Percentiles rank a stretch among this genome's conserved stretches.
phyloP scores from a whole-genome alignment of 179 eudicot species.

The Nepenthes alata region DNA sequence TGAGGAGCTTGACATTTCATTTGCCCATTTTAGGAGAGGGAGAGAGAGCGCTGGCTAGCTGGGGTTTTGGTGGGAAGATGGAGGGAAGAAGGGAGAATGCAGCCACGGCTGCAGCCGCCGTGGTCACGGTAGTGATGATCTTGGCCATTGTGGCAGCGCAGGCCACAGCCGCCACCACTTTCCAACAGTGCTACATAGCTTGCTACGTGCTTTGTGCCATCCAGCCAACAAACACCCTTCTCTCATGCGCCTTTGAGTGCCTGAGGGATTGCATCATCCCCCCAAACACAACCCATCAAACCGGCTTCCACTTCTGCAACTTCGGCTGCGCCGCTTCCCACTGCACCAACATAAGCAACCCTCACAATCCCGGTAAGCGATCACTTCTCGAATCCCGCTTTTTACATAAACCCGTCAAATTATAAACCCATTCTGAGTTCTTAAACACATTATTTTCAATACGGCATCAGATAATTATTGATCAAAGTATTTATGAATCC shows the following conservation, averaged over 20 bases:
- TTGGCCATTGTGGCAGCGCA: conserved; percentile 4
- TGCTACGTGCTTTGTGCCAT: conserved; percentile 34
- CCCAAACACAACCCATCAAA: conserved; percentile 7
- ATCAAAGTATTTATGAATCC: background rate
- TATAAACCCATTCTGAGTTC: background rate
- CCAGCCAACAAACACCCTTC: conserved; percentile 30
- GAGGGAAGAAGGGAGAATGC: too few species aligned
- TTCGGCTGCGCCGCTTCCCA: conserved; percentile 37
- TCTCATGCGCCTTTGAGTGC: conserved; percentile 35
- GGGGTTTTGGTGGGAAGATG: too few species aligned
- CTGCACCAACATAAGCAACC: conserved; percentile 29
- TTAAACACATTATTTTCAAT: too few species aligned
- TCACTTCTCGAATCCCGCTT: too few species aligned
- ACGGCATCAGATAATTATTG: too few species aligned
- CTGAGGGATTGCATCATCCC: conserved; percentile 34
- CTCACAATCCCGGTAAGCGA: conserved; percentile 18
- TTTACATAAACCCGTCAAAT: too few species aligned
- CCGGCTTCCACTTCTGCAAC: conserved; percentile 25
- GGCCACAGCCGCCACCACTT: conserved; percentile 16
- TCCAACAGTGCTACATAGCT: conserved; percentile 33
- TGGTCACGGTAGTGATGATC: background rate
- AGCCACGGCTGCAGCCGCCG: too few species aligned
- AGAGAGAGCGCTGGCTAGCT: too few species aligned
- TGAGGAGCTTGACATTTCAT: too few species aligned
- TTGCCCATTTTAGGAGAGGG: too few species aligned